Base-by-base conservation (phyloP, 176 grass and related monocot species). In the Microstegium vimineum region DNA sequence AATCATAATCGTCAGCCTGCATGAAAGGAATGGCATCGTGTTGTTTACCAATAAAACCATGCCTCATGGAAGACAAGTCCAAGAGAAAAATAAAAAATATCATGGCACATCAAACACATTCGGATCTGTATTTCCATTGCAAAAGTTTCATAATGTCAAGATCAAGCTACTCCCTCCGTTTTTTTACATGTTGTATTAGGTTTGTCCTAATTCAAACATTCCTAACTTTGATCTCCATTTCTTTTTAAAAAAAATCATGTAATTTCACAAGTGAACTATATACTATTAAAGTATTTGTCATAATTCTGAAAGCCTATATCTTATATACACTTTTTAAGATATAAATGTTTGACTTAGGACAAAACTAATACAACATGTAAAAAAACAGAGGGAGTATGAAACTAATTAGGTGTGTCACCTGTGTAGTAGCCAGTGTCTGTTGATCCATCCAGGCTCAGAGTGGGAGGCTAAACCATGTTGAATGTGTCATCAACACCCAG, bases 401-500 rank as follows among this genome's bases (percentile, higher is more conserved):
- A 69, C 25, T n/a, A 66, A 36, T 18, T 38, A 67, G 74, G 15
- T 6, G 9, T 17, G 16, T 76, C 59, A 93, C 90, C 90, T 91
- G 90, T 34, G 63, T 83, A 96, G 77, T 62, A 96, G 51, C 88
- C 90, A 69, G 60, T 87, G 52, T 93, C 90, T 5, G 86, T 77
- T 81, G 80, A 85, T 76, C 86, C 86, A 82, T 90, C 90, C 73
- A 93, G 64, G 71, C 80, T 93, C 34, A 90, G 69, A 36, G 90
- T 92, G n/a, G 69, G 80, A 86, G 93, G 93, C 47, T 80, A 96
- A 84, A 92, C 80, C 93, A 93, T 92, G 60, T 73, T 89, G 69
- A 96, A 49, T 49, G 0, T 49, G 16, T 16, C 12, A 15, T 4
- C 14, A 5, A 4, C 1, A 1, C 2, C 0, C 45, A 47, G 16